Evolutionary conservation across 495 filamentous ascomycete species (phyloP).

Genomic region (Pyrenopolyporus hunteri): DNA sequence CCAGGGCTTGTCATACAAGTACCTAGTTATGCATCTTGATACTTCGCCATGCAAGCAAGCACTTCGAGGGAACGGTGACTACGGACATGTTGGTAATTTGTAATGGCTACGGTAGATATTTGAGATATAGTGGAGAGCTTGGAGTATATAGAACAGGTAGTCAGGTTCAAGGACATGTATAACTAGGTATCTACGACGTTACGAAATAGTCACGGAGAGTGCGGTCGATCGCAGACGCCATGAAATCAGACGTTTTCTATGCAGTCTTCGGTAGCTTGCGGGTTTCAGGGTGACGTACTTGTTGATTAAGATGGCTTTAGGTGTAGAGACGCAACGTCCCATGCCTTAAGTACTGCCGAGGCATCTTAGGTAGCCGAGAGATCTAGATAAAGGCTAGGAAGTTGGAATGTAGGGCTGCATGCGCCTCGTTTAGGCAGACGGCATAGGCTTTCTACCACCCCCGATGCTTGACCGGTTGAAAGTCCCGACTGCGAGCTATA

Average conservation of each 20-base stretch:
- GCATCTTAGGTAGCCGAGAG: not conserved
- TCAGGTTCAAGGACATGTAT: not conserved
- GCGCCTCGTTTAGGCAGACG: not conserved
- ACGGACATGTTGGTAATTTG: not conserved
- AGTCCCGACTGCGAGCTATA: not conserved
- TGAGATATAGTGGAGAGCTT: not conserved
- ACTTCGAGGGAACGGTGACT: not conserved
- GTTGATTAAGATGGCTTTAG: not conserved
- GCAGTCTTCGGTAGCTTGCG: not conserved
- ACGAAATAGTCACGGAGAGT: not conserved
- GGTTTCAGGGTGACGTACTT: not conserved
- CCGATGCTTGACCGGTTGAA: conserved; percentile 16
- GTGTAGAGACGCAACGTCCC: not conserved
- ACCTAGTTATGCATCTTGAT: conserved; percentile 4
- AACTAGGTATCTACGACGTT: not conserved
- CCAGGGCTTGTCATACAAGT: not conserved
- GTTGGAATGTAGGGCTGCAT: conserved; percentile 1
- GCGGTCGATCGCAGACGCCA: not conserved
- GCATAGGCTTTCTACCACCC: not conserved
- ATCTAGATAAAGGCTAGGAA: not conserved
- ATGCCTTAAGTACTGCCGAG: not conserved
- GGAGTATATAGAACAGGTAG: not conserved
- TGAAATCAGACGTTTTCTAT: no score
- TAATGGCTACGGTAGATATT: conserved; percentile 15
- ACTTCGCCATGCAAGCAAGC: not conserved